A percentile compares a stretch with the other conserved stretches of the same genome.
Evolutionary conservation across 768 basidiomycete species (phyloP).

Genomic region (Leccinum subgranulosum): DNA sequence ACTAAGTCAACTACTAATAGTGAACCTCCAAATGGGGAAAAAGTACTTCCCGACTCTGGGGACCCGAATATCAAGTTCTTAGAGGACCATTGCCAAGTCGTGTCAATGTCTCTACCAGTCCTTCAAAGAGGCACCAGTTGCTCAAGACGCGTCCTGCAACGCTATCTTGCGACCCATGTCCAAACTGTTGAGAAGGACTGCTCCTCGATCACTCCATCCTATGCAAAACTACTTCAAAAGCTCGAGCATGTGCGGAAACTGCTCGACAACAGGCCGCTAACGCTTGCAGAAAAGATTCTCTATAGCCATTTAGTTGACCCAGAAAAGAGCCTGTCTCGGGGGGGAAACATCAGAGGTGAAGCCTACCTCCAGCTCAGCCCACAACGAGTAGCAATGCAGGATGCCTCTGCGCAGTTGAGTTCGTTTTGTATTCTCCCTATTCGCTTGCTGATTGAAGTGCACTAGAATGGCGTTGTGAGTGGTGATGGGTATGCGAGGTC

Average conservation of each 20-base stretch:
- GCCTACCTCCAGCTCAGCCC: slow-evolving; percentile 88
- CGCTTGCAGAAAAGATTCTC: slow-evolving; percentile 96
- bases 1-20: slow-evolving; percentile 4
- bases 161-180: slow-evolving; percentile 40
- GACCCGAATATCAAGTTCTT: not conserved
- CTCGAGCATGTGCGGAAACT: slow-evolving; percentile 65
- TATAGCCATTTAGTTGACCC: slow-evolving; percentile 90
- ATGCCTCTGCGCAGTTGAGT: slow-evolving; percentile 85
- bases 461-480: slow-evolving; percentile 79
- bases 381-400: slow-evolving; percentile 97
- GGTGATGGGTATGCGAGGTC: not conserved
- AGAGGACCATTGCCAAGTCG: not conserved
- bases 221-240: slow-evolving; percentile 64
- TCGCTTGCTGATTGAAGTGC: slow-evolving; percentile 8
- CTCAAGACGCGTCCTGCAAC: slow-evolving; percentile 21
- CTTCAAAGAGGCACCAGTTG: slow-evolving; percentile 15
- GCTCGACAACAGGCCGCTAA: slow-evolving; percentile 73
- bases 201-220: slow-evolving; percentile 81
- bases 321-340: slow-evolving; percentile 60
- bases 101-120: slow-evolving; percentile 21
- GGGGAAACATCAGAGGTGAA: slow-evolving; percentile 76
- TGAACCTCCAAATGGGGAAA: not conserved
- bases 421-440: not conserved
- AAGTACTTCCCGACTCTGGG: not conserved
- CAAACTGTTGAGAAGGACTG: slow-evolving; percentile 53